Base-by-base conservation (phyloP, 75 land plant genomes). In the Isoetes taiwanensis region DNA sequence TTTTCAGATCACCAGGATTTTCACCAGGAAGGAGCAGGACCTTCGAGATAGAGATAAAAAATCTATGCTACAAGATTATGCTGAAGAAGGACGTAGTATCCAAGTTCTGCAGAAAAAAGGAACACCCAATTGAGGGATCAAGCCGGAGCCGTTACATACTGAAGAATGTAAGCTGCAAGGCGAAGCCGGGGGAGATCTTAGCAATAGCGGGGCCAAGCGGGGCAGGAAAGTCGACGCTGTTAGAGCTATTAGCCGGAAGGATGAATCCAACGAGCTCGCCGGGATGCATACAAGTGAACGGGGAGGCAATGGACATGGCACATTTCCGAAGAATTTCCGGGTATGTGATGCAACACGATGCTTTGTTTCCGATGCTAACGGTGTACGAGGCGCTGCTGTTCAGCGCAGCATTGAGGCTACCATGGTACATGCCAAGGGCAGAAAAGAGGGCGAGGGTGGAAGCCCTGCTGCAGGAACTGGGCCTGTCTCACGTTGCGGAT, bases 171-270 rank as follows among this genome's bases (percentile, higher is more conserved):
- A 72, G 41, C 41, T 81, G 78, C 69, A 62, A 64, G 25, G 86
- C 80, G 2, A 52, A 37, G 50, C 71, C 80, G 1, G 82, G 86
- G 0, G 86, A 82, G 62, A 32, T 85, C 10, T 72, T 84, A 2
- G 90, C 83, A 25, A 76, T 85, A 25, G 86, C 75, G 6, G 90
- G 90, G 28, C 86, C 90, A 14, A 82, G 86, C 56, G 90, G 90
- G 1, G 86, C 90, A 1, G 90, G 90, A 1, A 85, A 85, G 57
- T 67, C 80, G 19, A 79, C 90, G 0, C 41, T 85, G 53, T 67
- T 85, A 2, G 86, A 77, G 32, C 42, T 74, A 31, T 68, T 85
- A 0, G 86, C 79, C 1, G 90, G 82, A 0, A 43, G 54, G 28
- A 55, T 69, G 4, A 53, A 57, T 0, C 62, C 54, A 2, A 30